Percentiles rank a stretch among this genome's conserved stretches.
Conservation (phyloP, 495 filamentous ascomycete genomes). For the Penicillium manginii region DNA sequence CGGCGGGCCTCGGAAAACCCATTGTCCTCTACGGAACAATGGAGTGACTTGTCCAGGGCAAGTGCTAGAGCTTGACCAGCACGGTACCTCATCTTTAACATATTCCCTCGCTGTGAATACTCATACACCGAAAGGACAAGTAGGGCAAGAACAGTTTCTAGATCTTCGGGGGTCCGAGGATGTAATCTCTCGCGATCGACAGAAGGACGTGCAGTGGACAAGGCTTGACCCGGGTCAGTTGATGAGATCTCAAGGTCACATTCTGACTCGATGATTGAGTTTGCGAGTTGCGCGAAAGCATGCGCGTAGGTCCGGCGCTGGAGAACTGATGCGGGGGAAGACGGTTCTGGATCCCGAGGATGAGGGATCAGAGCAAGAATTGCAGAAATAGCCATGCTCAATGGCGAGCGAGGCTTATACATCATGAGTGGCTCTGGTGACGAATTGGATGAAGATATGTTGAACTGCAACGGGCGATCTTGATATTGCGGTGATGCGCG, state of each 20-base stretch:
- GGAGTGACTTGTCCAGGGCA: slow-evolving; percentile 56
- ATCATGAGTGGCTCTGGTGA: slow-evolving; percentile 45
- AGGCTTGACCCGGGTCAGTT: slow-evolving; percentile 54
- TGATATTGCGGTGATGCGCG: slow-evolving; percentile 42
- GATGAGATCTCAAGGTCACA: slow-evolving; percentile 59
- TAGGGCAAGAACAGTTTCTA: slow-evolving; percentile 59
- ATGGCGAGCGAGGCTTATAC: slow-evolving; percentile 54
- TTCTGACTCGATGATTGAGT: slow-evolving; percentile 58
- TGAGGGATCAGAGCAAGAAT: slow-evolving; percentile 59
- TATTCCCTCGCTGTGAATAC: slow-evolving; percentile 63
- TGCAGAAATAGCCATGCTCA: slow-evolving; percentile 60
- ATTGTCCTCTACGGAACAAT: slow-evolving; percentile 48
- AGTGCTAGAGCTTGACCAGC: slow-evolving; percentile 59
- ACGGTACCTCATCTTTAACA: slow-evolving; percentile 63
- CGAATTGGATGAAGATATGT: slow-evolving; percentile 45
- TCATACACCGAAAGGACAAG: slow-evolving; percentile 62
- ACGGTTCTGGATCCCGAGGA: slow-evolving; percentile 52
- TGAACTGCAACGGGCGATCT: slow-evolving; percentile 50
- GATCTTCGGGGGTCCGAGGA: slow-evolving; percentile 51
- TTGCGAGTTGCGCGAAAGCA: slow-evolving; percentile 56
- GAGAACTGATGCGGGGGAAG: slow-evolving; percentile 45
- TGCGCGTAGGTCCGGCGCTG: slow-evolving; percentile 59
- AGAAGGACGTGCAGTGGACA: slow-evolving; percentile 47
- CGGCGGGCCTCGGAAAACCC: slow-evolving; percentile 57
- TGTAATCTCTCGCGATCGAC: slow-evolving; percentile 55